These are phyloP conservation scores for Deinandra increscens DNA, from an alignment of 129 eudicot genomes.

Conservation along the genomic window DNA sequence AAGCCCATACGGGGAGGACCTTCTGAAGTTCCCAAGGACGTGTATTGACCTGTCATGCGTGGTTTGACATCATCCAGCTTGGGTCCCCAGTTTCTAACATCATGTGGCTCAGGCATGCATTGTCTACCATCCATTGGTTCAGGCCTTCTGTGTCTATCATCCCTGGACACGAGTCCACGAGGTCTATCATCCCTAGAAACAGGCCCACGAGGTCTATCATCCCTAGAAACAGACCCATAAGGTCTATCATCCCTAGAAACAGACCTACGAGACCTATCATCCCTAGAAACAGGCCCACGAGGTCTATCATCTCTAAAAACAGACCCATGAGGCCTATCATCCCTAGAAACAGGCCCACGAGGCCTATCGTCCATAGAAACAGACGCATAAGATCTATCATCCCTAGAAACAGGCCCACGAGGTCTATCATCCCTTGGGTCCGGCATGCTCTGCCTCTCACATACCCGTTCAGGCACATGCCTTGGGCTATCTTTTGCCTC, in stretches of 20 bases:
- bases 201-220: constrained; percentile 32
- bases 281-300: constrained; percentile 31
- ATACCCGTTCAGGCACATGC: constrained; percentile 24
- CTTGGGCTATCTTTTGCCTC: constrained; percentile 24
- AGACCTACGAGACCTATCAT: constrained; percentile 31
- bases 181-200: constrained; percentile 41
- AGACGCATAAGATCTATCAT: constrained; percentile 30
- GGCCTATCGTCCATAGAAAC: constrained; percentile 44
- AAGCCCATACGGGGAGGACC: constrained; percentile 39
- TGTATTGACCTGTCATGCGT: constrained; percentile 33
- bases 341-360: constrained; percentile 30
- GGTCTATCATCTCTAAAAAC: constrained; percentile 40
- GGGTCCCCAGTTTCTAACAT: constrained; percentile 32
- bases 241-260: constrained; percentile 39
- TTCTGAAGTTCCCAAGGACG: constrained; percentile 44
- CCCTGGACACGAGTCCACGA: constrained; percentile 31
- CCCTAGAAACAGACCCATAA: constrained; percentile 30
- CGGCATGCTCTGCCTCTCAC: constrained; percentile 35
- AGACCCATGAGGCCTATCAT: constrained; percentile 30
- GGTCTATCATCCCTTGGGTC: constrained; percentile 32
- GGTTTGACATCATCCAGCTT: constrained; percentile 39
- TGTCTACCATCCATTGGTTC: constrained; percentile 48
- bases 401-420: constrained; percentile 29
- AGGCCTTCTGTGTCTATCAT: constrained; percentile 32
- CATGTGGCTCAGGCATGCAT: constrained; percentile 32